phyloP scores from a whole-genome alignment of 1,139 yeast species.

The Saccharomyces hybrid region DNA sequence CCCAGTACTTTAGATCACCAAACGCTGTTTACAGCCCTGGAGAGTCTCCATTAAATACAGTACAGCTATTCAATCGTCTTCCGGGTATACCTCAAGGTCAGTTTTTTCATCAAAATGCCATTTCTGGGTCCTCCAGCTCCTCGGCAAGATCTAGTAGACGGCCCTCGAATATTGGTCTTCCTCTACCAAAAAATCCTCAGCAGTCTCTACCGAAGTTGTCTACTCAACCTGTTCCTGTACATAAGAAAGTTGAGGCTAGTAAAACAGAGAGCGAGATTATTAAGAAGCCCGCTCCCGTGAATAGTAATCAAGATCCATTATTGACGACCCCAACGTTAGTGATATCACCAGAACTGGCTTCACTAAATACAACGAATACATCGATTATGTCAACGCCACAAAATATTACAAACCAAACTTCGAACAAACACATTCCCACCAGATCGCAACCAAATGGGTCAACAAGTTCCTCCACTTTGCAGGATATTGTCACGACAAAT shows the following conservation, averaged over 20 bases:
- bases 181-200: not conserved
- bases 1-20: slow-evolving; percentile 9
- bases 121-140: slow-evolving; percentile 7
- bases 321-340: slow-evolving; percentile 18
- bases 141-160: slow-evolving; percentile 12
- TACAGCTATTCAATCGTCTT: slow-evolving; percentile 11
- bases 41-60: slow-evolving; percentile 9
- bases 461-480: slow-evolving; percentile 14
- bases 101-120: not conserved
- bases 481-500: not conserved
- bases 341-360: slow-evolving; percentile 21
- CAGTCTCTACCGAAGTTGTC: slow-evolving; percentile 2
- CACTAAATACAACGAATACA: slow-evolving; percentile 18
- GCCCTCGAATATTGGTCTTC: slow-evolving; percentile 10
- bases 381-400: slow-evolving; percentile 14
- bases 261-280: not conserved
- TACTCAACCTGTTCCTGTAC: not conserved
- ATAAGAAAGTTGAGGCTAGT: not conserved
- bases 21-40: slow-evolving; percentile 9
- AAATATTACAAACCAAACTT: slow-evolving; percentile 4
- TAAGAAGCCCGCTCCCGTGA: not conserved
- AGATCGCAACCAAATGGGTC: slow-evolving; percentile 11
- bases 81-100: slow-evolving; percentile 7
- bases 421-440: not conserved
- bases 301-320: slow-evolving; percentile 8